A percentile compares a stretch with the other conserved stretches of the same genome.
Conservation (phyloP, 2,329 filamentous ascomycete species). For the Sclerotinia spermophila region DNA sequence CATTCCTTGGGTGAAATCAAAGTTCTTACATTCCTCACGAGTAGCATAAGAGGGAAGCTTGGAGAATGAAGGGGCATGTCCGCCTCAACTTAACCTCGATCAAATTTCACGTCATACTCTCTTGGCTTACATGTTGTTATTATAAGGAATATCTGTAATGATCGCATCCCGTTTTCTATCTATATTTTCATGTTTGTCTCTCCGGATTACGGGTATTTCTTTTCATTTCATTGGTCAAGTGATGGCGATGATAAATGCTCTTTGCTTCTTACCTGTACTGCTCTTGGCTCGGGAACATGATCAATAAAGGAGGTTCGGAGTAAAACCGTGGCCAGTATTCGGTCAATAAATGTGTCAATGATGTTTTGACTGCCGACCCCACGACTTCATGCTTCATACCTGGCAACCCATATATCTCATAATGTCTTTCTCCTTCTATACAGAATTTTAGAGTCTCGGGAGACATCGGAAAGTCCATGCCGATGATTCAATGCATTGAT, state of each 20-base stretch:
- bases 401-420: not conserved
- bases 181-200: not conserved
- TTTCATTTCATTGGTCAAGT: not conserved
- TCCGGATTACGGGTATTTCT: not conserved
- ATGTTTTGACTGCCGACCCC: not conserved
- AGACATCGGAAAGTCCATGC: not conserved
- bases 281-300: not conserved
- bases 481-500: not conserved
- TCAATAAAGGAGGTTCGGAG: not conserved
- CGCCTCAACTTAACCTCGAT: not conserved
- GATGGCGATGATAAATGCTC: not conserved
- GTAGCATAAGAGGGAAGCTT: not conserved
- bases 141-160: not conserved
- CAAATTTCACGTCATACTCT: not conserved
- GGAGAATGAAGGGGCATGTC: not conserved
- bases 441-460: not conserved
- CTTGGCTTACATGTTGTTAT: not conserved
- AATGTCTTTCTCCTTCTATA: not conserved
- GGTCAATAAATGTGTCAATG: slow-evolving; percentile 13
- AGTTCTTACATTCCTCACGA: not conserved
- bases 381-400: not conserved
- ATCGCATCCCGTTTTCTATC: not conserved
- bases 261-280: not conserved
- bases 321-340: not conserved
- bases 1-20: not conserved